Base-by-base conservation (phyloP, 352 stramenopile species). In the Phytophthora litchii region DNA sequence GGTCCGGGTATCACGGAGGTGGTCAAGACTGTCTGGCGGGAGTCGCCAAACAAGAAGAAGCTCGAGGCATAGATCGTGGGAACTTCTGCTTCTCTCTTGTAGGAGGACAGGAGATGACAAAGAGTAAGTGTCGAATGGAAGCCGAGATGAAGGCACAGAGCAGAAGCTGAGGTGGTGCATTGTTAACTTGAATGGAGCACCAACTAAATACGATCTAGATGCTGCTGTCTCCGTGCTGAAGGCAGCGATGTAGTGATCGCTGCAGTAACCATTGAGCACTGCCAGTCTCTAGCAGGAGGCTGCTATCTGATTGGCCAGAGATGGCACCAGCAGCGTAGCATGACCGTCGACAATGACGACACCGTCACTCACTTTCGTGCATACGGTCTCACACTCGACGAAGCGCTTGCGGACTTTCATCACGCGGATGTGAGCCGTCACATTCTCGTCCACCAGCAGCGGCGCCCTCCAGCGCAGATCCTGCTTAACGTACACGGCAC, bases 1-100 rank as follows among this genome's bases (percentile, higher is more conserved):
- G 89, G 89, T n/a, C 68, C 72, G 9, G 89, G 89, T 31, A 70
- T 97, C 54, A 95, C 87, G 54, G 87, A 94, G 70, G 89, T 82
- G 34, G 64, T 96, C 34, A 96, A 96, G 76, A 89, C 81, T 5
- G 61, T 96, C 42, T 96, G 87, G 87, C 76, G 83, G 54, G 79
- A 92, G 71, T 79, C 70, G 45, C 82, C 82, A 11, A 83, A 80
- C 67, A 88, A 88, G 72, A 84, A 84, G 66, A 70, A 85, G 61
- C 10, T 50, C 32, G 51, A 72, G 54, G 64, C 57, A 38, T 73
- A 80, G 43, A 50, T 59, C 40, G 36, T 36, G 19, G 16, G 44
- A 53, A 19, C 36, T 27, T 55, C 16, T 56, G 4, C 23, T 29
- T 52, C 2, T 51, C 16, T 40, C 11, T 43, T 29, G 3, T 17